Evolutionary conservation across 2,329 filamentous ascomycete species (phyloP).

Genomic region (Penicillium capsulatum): DNA sequence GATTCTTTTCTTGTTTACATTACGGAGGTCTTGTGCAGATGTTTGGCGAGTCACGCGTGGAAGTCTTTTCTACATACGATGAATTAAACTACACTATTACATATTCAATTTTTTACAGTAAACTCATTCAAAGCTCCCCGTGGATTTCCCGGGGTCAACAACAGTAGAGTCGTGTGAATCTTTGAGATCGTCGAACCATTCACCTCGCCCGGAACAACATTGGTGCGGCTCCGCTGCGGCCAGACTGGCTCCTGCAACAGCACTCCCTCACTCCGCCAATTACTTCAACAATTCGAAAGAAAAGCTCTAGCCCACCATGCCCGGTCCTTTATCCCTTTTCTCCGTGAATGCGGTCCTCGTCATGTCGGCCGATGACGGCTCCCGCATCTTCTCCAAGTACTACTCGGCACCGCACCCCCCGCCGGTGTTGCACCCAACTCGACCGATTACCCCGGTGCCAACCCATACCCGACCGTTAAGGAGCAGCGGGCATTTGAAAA

Average conservation of each 20-base stretch:
- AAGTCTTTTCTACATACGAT: too few species aligned
- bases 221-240: constrained; percentile 24
- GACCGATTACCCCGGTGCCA: constrained; percentile 58
- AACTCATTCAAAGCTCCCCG: too few species aligned
- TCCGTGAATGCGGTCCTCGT: constrained; percentile 74
- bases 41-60: too few species aligned
- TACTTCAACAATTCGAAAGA: constrained; percentile 11
- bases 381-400: constrained; percentile 91
- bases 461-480: constrained; percentile 83
- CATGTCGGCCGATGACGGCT: constrained; percentile 80
- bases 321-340: constrained; percentile 70
- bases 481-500: constrained; percentile 97
- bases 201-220: constrained; percentile 18
- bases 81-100: too few species aligned
- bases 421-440: constrained; percentile 55
- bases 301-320: constrained; percentile 50
- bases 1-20: too few species aligned
- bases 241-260: constrained; percentile 26
- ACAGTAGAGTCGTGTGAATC: too few species aligned
- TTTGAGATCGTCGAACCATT: too few species aligned
- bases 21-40: too few species aligned
- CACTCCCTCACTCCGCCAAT: constrained; percentile 13
- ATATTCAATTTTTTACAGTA: too few species aligned
- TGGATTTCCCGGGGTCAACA: too few species aligned
- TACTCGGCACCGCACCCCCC: constrained; percentile 68